Evolutionary conservation across 2,329 filamentous ascomycete species (phyloP).

Genomic region (Clonostachys byssicola): DNA sequence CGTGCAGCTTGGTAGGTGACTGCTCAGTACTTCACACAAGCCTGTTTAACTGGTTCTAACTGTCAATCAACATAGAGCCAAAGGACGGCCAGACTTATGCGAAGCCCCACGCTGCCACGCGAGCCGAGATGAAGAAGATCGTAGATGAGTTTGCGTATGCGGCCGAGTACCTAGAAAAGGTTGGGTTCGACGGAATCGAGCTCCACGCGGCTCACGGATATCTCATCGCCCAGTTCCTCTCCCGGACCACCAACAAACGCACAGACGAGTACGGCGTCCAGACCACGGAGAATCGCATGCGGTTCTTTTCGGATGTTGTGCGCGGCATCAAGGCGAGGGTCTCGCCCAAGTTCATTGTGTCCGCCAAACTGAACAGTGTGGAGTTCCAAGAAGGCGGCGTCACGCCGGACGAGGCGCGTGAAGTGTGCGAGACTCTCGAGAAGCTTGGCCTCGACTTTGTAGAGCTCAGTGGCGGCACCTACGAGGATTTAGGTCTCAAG

Average conservation of each 20-base stretch:
- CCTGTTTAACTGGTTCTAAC: too few relatives aligned
- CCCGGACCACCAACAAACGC: slow-evolving; percentile 41
- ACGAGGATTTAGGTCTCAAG: slow-evolving; percentile 45
- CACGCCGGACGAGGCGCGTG: slow-evolving; percentile 41
- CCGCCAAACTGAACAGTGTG: slow-evolving; percentile 54
- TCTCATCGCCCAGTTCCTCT: slow-evolving; percentile 48
- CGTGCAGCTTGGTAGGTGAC: slow-evolving; percentile 16
- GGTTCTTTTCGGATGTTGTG: slow-evolving; percentile 38
- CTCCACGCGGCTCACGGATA: slow-evolving; percentile 52
- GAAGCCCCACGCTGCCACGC: slow-evolving; percentile 47
- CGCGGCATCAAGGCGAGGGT: slow-evolving; percentile 23
- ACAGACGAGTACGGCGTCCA: slow-evolving; percentile 43
- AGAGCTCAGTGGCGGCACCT: slow-evolving; percentile 57
- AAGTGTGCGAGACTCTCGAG: slow-evolving; percentile 41
- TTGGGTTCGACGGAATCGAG: slow-evolving; percentile 51
- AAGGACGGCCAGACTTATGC: slow-evolving; percentile 24
- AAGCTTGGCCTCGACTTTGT: slow-evolving; percentile 49
- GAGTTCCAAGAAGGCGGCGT: slow-evolving; percentile 52
- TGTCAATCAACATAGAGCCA: slow-evolving; percentile 3
- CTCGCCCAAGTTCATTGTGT: slow-evolving; percentile 29
- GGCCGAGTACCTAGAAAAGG: slow-evolving; percentile 57
- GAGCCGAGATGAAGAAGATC: slow-evolving; percentile 50
- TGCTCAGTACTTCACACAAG: too few relatives aligned
- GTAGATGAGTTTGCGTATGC: slow-evolving; percentile 57
- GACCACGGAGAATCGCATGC: slow-evolving; percentile 34